Percentiles rank a stretch among this genome's conserved stretches.
Conservation (phyloP, 2,329 filamentous ascomycete genomes). For the Fusarium sp. region DNA sequence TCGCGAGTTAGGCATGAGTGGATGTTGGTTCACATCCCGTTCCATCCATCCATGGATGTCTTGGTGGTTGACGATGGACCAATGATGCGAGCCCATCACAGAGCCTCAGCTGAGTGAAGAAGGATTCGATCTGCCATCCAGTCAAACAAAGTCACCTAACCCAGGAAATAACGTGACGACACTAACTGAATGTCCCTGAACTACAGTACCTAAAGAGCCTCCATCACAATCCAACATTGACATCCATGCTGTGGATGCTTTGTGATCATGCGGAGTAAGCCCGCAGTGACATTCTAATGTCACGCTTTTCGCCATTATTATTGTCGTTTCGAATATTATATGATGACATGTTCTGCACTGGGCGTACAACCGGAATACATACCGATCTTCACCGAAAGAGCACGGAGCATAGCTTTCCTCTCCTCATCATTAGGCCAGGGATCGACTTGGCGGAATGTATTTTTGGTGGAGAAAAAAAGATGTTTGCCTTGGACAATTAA, state of each 20-base stretch:
- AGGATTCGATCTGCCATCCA: not conserved
- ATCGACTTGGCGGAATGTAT: slow-evolving; percentile 5
- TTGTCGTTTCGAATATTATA: not conserved
- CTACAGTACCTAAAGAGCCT: not conserved
- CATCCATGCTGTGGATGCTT: not conserved
- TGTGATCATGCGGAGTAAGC: not conserved
- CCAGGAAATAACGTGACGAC: not conserved
- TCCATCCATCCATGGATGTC: not conserved
- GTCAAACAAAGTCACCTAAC: slow-evolving; percentile 1
- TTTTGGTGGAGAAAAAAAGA: slow-evolving; percentile 1
- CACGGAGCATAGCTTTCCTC: not conserved
- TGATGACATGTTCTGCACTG: not conserved
- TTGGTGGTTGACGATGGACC: not conserved
- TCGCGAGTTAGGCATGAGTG: not conserved
- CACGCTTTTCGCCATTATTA: not conserved
- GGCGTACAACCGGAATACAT: not conserved
- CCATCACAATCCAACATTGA: not conserved
- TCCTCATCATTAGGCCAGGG: not conserved
- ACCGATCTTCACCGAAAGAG: not conserved
- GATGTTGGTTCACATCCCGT: not conserved
- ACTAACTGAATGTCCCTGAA: not conserved
- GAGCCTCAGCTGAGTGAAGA: not conserved
- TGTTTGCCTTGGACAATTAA: not conserved
- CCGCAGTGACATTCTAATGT: not conserved
- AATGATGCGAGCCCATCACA: not conserved